phyloP scores from a whole-genome alignment of 768 basidiomycete genomes.

The Gymnopilus junonius region DNA sequence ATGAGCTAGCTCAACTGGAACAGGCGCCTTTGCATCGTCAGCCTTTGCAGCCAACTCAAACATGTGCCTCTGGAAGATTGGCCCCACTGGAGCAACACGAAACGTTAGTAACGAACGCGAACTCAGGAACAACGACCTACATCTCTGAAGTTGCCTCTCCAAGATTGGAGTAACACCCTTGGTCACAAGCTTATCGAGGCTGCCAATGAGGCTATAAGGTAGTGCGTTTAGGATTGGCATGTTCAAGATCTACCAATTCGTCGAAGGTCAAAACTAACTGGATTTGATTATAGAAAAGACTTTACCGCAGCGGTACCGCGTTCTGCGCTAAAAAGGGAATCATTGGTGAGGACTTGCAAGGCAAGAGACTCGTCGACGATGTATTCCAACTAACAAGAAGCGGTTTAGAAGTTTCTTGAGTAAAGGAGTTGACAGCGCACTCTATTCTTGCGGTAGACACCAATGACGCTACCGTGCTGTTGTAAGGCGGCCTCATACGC shows the following conservation, averaged over 20 bases:
- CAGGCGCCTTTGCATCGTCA: not conserved
- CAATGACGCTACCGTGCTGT: not conserved
- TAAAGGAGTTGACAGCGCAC: not conserved
- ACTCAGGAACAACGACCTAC: not conserved
- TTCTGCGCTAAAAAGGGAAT: not conserved
- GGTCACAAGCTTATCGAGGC: not conserved
- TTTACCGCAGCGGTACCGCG: not conserved
- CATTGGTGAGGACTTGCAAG: not conserved
- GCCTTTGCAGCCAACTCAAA: not conserved
- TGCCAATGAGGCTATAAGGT: not conserved
- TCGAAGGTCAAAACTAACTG: not conserved
- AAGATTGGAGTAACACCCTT: not conserved
- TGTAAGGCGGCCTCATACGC: conserved; percentile 1
- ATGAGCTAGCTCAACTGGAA: not conserved
- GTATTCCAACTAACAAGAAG: conserved; percentile 2
- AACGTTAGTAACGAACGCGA: not conserved
- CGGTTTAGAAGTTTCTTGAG: not conserved
- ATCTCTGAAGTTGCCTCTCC: not conserved
- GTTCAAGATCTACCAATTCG: not conserved
- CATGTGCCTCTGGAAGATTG: not conserved
- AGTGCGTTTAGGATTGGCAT: not conserved
- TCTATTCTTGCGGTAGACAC: not conserved
- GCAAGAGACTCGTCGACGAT: conserved; percentile 1
- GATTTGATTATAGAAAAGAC: not conserved
- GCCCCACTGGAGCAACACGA: not conserved